Evolutionary conservation across 2,329 filamentous ascomycete genomes (phyloP), one percentile per base, ranked within the genome.

Genomic region (Aspergillus eucalypticola): DNA sequence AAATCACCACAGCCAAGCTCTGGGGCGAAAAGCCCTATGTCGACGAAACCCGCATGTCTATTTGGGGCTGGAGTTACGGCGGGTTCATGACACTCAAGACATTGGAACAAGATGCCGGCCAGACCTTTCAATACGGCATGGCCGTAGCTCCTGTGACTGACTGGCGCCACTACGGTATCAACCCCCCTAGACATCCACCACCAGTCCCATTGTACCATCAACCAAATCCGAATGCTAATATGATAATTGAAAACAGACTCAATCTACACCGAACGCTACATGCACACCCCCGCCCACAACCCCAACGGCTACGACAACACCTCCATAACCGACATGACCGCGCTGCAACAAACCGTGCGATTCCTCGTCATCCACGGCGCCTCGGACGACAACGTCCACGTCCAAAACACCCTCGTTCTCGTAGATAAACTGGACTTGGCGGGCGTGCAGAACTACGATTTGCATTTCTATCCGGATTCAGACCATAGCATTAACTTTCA

Each of bases 1-100:
- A 99, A 75, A 98, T 99, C 66, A 90, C 88, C 25, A 90, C 92
- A 0, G 95, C 91, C 3, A 90, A 93, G 76, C 86, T 90, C 65
- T 98, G 92, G 88, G 89, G 90, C 0, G 80, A 81, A 39, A 94
- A 92, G 73, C 77, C 84, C 13, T 98, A 99, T 75, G 88, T 97
- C 13, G 96, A 99, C 73, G 81, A 85, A 25, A 83, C 86, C 6
- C 87, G 90, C 57, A 86, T 99, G 67, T 93, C 92, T 19, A 96
- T 99, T 72, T 99, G 95, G 95, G 95, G 95, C 51, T 99, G 95
- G 95, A 96, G 91, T 64, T 99, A 95, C 72, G 95, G 95, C 60
- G 95, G 95, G 10, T 99, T 96, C 81, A 90, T 91, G 82, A 91
- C 95, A 5, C 84, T 99, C 70, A 99, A 99, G 81, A 95, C 92